Base-by-base conservation (phyloP, 108 stramenopile species). In the Pseudonitzschia multistriata region DNA sequence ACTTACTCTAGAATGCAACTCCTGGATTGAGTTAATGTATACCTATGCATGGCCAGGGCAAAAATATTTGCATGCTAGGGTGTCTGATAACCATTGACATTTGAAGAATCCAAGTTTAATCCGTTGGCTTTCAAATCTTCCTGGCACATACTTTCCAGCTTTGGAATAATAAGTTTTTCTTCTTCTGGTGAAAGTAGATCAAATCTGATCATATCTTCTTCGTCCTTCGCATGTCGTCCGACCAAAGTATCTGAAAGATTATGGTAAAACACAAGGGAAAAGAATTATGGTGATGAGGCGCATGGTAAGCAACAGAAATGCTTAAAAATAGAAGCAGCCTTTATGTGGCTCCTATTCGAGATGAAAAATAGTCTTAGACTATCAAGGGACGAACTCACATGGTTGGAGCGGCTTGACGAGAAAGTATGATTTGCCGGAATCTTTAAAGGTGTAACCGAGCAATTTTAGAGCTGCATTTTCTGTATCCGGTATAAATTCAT, bases 341-440 rank as follows among this genome's bases (percentile, higher is more conserved):
- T n/a, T n/a, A n/a, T n/a, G n/a, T n/a, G n/a, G n/a, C n/a, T n/a
- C n/a, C n/a, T n/a, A n/a, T n/a, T n/a, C n/a, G n/a, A n/a, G 25
- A 24, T 52, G 22, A 52, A 52, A 52, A 19, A 42, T 10, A 42
- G 13, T 10, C 40, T 10, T 42, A 7, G 40, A 42, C 40, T 7
- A 42, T n/a, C n/a, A n/a, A n/a, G n/a, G 40, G 13, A 13, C 10
- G 22, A 24, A 59, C 57, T 59, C n/a, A 59, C 49, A 76, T 10
- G 85, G 79, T 68, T 78, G 70, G 24, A 82, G 37, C 36, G 79
- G 54, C 65, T 82, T 73, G 24, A 82, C 85, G 10, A 86, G 64
- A 4, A 78, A 72, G 49, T 82, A 86, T 0, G 73, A 56, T 57
- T 79, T 79, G 13, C 69, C 68, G n/a, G 45, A 30, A 39, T 78